Conservation (phyloP, 2,329 filamentous ascomycete species). For the Curvularia lunata region DNA sequence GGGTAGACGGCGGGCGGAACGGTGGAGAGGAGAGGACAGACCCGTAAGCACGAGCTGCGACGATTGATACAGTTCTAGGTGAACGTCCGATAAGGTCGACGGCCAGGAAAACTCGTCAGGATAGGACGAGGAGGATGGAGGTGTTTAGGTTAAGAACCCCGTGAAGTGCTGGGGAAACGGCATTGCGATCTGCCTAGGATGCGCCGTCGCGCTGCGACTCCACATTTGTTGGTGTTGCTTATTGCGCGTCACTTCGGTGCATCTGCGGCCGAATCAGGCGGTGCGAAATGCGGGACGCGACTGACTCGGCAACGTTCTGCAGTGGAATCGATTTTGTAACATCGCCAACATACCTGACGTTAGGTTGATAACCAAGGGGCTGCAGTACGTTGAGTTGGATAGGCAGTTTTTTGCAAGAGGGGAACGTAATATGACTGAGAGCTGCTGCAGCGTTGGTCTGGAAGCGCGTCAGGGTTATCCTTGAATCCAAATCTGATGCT, state of each 20-base stretch:
- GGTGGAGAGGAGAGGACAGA: not conserved
- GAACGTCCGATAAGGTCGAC: conserved; percentile 1
- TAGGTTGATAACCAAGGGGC: not conserved
- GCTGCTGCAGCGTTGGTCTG: not conserved
- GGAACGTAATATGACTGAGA: not conserved
- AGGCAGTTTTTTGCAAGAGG: not conserved
- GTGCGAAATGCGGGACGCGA: not conserved
- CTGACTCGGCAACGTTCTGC: conserved; percentile 5
- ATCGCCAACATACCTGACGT: not conserved
- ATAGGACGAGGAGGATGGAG: not conserved
- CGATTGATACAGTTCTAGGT: conserved; percentile 1
- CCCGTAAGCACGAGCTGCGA: conserved; percentile 6
- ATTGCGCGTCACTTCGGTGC: conserved; percentile 12
- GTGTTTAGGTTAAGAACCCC: not conserved
- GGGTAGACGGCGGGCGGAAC: not conserved
- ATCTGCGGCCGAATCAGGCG: conserved; percentile 15
- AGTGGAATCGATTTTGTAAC: not conserved
- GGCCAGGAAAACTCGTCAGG: not conserved
- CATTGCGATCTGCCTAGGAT: conserved; percentile 8
- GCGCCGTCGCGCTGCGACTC: conserved; percentile 12
- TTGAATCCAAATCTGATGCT: not conserved
- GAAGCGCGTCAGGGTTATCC: not conserved
- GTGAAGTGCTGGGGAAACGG: not conserved
- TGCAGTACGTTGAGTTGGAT: not conserved
- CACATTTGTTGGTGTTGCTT: conserved; percentile 18